A percentile compares a stretch with the other conserved stretches of the same genome.
Conservation (phyloP, 2,329 filamentous ascomycete species). For the Phialophora chinensis region DNA sequence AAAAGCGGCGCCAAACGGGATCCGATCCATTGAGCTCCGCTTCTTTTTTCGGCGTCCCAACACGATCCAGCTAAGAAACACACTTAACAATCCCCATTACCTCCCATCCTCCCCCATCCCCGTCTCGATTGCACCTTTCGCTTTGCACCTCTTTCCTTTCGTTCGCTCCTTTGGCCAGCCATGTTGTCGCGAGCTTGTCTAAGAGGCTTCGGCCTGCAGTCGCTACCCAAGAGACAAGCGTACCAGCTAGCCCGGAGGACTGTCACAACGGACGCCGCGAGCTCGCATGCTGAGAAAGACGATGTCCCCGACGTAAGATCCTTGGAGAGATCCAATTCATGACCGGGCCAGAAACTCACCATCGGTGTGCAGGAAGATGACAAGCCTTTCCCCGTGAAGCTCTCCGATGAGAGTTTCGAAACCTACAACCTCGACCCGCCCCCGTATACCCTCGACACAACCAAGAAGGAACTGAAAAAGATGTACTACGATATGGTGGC, state of each 20-base stretch:
- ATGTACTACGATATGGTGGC: conserved; percentile 99
- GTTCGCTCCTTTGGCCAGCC: conserved; percentile 9
- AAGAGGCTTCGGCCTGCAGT: conserved; percentile 39
- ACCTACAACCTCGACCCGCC: conserved; percentile 98
- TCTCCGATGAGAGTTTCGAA: conserved; percentile 99
- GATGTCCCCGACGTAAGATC: conserved; percentile 68
- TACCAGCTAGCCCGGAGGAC: conserved; percentile 66
- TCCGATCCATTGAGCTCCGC: conserved; percentile 13
- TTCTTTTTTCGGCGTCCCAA: conserved; percentile 32
- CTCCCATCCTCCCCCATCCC: conserved; percentile 13
- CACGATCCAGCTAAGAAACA: conserved; percentile 22
- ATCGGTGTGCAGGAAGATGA: conserved; percentile 75
- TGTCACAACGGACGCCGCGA: conserved; percentile 95
- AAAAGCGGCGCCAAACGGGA: conserved; percentile 3
- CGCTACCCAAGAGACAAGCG: conserved; percentile 50
- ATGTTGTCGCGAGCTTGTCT: conserved; percentile 40
- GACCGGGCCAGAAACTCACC: conserved; percentile 11
- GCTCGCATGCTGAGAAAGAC: conserved; percentile 82
- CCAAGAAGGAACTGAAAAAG: conserved; percentile 97
- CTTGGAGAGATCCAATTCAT: too few species aligned
- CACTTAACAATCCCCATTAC: conserved; percentile 15
- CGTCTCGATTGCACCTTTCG: conserved; percentile 14
- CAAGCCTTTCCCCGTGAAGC: conserved; percentile 86
- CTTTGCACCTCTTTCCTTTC: conserved; percentile 22
- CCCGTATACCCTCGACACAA: conserved; percentile 87